Evolutionary conservation across 371 early-diverging fungal genomes (phyloP), one percentile per base, ranked within the genome.

Genomic region (Haplosporangium sp.): DNA sequence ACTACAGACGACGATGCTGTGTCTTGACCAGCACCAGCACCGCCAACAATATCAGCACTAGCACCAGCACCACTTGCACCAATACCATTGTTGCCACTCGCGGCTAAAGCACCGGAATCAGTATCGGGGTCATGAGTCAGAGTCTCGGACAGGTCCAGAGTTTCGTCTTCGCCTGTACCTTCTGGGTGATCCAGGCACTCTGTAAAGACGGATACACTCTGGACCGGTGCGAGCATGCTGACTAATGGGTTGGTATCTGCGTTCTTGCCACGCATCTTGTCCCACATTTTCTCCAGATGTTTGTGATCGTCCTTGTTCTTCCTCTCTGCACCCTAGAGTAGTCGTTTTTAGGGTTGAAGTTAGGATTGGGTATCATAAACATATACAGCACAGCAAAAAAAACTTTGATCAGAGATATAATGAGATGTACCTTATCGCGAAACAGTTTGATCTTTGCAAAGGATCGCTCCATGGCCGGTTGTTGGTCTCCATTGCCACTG

Each of bases 361-460:
- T 29, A 29, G 29, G 29, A 29, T 29, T 29, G 29, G 4, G 29
- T 18, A 43, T 6, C 41, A 51, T 12, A 37, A 43, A 37, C 13
- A 43, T 14, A 23, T 23, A 38, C 38, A 51, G 55, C 13, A 38
- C 10, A 18, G 18, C 56, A 43, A 51, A 41, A 48, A 38, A 37
- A 40, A 45, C 7, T 41, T 46, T 47, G 13, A 29, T 2, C 4
- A 29, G 36, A 20, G 29, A 23, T 62, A 11, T 11, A 3, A 20
- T 11, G 13, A 20, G 8, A 0, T 12, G 20, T 67, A 88, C 90
- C 85, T 93, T 94, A 64, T 94, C 95, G 42, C 95, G 82, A 70
- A 94, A 94, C 40, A 94, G 64, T 69, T 93, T 92, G 52, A 93
- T 85, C 64, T 90, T 89, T 16, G 90, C 87, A 58, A 83, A 93